Base-by-base conservation (phyloP, 345 rosid species). In the Hevea brasiliensis region DNA sequence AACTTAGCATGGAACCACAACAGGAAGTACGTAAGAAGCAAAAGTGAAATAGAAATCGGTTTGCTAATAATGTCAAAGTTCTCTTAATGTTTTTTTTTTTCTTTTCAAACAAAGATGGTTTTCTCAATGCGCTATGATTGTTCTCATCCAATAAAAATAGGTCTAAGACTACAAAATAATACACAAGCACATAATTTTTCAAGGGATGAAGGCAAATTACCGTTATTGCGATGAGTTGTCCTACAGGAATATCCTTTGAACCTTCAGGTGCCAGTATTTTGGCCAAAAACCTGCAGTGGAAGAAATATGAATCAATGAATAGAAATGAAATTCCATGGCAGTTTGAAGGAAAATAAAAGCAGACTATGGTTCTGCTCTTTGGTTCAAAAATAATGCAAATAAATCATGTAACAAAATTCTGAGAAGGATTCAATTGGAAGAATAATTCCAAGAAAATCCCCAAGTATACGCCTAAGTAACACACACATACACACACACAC, bases 171-270 rank as follows among this genome's bases (percentile, higher is more conserved):
- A 1, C 21, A 40, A 40, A 55, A 15, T 54, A n/a, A 37, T 6
- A 40, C 20, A 44, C 51, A 35, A 44, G 20, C 24, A 23, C 27
- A 47, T 15, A 7, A 15, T 48, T 66, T 47, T 47, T 27, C n/a
- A 66, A 12, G 56, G 23, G 23, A 47, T 14, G 47, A 59, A 27
- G 54, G 41, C 26, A 71, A 71, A 32, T 81, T 89, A 94, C 98
- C 87, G 81, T 87, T 78, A 94, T 81, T 57, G 95, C 95, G 80
- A 94, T 94, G 32, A 97, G 88, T 71, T 87, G 91, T 77, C 97
- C 95, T 40, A 94, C 92, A 77, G 95, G 87, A 61, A 89, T 87
- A 81, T 94, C 97, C 83, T 92, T 94, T 55, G 98, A 82, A 76
- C 98, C 98, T 72, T 92, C 97, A 63, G 92, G 86, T 54, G 82